phyloP scores from a whole-genome alignment of 441 rosid species.

The Bruguiera hainesii region DNA sequence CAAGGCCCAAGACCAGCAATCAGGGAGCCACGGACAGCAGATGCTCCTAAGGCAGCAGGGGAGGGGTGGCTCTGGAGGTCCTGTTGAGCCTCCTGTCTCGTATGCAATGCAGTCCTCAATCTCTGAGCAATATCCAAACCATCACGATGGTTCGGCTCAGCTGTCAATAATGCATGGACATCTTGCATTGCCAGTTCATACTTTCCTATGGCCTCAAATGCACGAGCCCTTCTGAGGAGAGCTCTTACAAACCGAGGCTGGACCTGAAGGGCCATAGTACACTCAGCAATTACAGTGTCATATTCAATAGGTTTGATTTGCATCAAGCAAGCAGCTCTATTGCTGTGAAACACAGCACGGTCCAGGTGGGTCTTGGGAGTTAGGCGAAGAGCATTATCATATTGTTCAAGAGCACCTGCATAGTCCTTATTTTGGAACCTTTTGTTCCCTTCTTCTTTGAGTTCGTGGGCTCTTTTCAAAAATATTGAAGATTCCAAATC shows the following conservation, averaged over 20 bases:
- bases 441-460: constrained; percentile 89
- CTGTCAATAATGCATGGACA: constrained; percentile 61
- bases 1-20: constrained; percentile 83
- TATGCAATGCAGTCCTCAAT: constrained; percentile 58
- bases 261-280: constrained; percentile 70
- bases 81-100: constrained; percentile 71
- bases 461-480: constrained; percentile 85
- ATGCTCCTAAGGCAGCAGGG: constrained; percentile 94
- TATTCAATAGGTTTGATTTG: constrained; percentile 95
- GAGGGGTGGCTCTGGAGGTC: constrained; percentile 86
- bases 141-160: constrained; percentile 68
- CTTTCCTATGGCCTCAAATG: constrained; percentile 75
- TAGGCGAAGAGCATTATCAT: constrained; percentile 64
- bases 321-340: constrained; percentile 93
- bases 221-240: constrained; percentile 77
- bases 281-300: constrained; percentile 75
- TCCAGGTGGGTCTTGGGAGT: constrained; percentile 74
- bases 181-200: constrained; percentile 79
- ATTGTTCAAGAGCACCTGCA: constrained; percentile 74
- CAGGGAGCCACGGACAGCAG: constrained; percentile 93
- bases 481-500: constrained; percentile 67
- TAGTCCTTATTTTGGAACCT: constrained; percentile 75
- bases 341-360: constrained; percentile 86
- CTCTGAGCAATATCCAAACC: constrained; percentile 63
- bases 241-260: constrained; percentile 79